Evolutionary conservation across 148 eudicot species (phyloP).

Genomic region (Chenopodium quinoa): DNA sequence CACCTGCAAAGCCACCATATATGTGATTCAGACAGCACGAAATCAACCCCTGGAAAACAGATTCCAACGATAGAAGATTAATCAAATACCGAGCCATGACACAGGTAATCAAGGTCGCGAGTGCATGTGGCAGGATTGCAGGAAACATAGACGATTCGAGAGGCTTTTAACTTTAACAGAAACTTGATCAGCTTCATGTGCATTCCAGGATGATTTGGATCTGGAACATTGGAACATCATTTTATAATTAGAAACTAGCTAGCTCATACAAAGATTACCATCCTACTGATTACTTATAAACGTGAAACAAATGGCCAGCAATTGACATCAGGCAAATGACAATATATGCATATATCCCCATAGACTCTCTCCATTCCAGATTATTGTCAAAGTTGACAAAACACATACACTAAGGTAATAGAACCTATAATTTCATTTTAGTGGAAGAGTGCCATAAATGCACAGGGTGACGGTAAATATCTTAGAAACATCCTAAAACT

Average conservation of each 20-base stretch:
- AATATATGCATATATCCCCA: neutral
- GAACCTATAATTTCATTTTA: neutral
- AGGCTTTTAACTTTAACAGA: conserved; percentile 66
- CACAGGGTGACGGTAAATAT: neutral
- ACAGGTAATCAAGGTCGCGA: conserved; percentile 94
- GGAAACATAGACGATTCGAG: conserved; percentile 76
- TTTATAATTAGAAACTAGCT: neutral
- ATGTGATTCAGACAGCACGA: neutral
- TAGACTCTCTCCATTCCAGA: neutral
- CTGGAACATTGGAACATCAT: conserved; percentile 36
- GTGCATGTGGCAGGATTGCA: conserved; percentile 99
- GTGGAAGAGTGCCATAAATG: neutral
- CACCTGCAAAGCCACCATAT: conserved; percentile 42
- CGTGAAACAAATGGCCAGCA: neutral
- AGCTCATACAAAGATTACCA: neutral
- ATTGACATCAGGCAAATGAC: neutral
- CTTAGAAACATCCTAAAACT: neutral
- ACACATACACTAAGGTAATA: neutral
- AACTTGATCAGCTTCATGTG: conserved; percentile 88
- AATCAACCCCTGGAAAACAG: neutral
- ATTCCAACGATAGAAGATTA: neutral
- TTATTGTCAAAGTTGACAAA: neutral
- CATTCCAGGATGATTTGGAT: conserved; percentile 99
- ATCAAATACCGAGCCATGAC: conserved; percentile 78
- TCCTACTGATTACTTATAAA: neutral